phyloP scores from a whole-genome alignment of 2,329 filamentous ascomycete genomes.

The Fusarium sp. region DNA sequence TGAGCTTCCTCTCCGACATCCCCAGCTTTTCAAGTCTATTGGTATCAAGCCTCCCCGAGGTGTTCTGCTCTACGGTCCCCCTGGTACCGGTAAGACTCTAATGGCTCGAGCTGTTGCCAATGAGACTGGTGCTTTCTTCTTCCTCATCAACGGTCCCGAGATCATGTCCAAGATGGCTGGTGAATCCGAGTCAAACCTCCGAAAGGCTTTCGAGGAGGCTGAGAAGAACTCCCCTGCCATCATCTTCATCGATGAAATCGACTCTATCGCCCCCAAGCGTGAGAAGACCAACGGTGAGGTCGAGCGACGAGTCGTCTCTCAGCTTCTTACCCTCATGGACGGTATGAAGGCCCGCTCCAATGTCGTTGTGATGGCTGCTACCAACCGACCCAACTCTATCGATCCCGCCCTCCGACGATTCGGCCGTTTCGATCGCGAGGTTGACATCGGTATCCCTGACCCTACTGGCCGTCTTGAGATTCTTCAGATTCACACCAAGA shows the following conservation, averaged over 20 bases:
- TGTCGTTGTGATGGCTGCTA: slow-evolving; percentile 98
- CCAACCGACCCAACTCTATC: slow-evolving; percentile 98
- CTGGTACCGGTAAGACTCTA: slow-evolving; percentile 98
- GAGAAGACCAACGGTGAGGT: slow-evolving; percentile 99
- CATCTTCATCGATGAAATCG: slow-evolving; percentile 99
- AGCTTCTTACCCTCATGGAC: slow-evolving; percentile 97
- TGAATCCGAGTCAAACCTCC: slow-evolving; percentile 97
- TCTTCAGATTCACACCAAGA: slow-evolving; percentile 99
- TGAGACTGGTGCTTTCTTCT: slow-evolving; percentile 99
- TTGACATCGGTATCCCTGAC: slow-evolving; percentile 98
- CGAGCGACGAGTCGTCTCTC: slow-evolving; percentile 97
- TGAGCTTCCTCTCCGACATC: slow-evolving; percentile 94
- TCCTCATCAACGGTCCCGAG: slow-evolving; percentile 98
- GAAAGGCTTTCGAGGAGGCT: slow-evolving; percentile 99
- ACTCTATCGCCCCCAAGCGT: slow-evolving; percentile 99
- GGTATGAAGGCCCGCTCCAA: slow-evolving; percentile 99
- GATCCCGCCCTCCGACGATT: slow-evolving; percentile 97
- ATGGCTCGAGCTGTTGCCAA: slow-evolving; percentile 99
- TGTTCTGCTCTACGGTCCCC: slow-evolving; percentile 95
- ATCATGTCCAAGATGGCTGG: slow-evolving; percentile 99
- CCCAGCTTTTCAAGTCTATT: slow-evolving; percentile 99
- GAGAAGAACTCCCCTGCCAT: slow-evolving; percentile 99
- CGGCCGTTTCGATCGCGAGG: slow-evolving; percentile 98
- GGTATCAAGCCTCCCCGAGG: slow-evolving; percentile 99
- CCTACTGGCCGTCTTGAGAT: slow-evolving; percentile 99